Evolutionary conservation across 306 rosid species (phyloP), one percentile per base, ranked within the genome.

Genomic region (Luffa acutangula): DNA sequence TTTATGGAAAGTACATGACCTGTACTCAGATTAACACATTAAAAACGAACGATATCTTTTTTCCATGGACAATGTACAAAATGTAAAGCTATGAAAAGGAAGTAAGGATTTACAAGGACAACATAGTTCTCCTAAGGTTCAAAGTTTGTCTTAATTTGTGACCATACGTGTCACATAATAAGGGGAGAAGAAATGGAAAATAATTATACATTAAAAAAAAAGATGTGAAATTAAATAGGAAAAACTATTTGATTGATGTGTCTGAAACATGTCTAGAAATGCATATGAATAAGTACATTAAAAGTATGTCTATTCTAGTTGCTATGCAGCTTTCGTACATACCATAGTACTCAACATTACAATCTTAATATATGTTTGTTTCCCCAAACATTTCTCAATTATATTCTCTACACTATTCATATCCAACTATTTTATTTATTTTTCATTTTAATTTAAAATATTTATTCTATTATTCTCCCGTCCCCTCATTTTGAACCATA

Each of bases 321-420:
- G 34, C 34, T 52, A 75, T 75, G 78, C 63, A 53, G 48, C 78
- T 51, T 31, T 75, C 78, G 78, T 75, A 75, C 78, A 53, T 75
- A 75, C 48, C 78, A 75, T 75, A 75, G 78, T 75, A 75, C 78
- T 75, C 78, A 36, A 52, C 33, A 51, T 53, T 75, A 75, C 78
- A 15, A 75, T 39, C 39, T 75, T 34, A 18, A 15, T 66, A 1
- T 66, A 39, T 18, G 62, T 74, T 74, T 49, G 13, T 7, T 72
- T 33, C 41, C 58, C 39, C 42, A 13, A 21, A 33, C 14, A 49
- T 49, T 33, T 74, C 14, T 74, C 64, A 49, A 31, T 49, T 74
- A 33, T 51, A 33, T 51, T 75, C 31, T 75, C 21, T 70, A 34
- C 6, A 52, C 4, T 52, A 70, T 45, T 67, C 75, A n/a, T 15